Percentiles rank a stretch among this genome's conserved stretches.
phyloP scores from a whole-genome alignment of 306 rosid species.

The Cercis canadensis region DNA sequence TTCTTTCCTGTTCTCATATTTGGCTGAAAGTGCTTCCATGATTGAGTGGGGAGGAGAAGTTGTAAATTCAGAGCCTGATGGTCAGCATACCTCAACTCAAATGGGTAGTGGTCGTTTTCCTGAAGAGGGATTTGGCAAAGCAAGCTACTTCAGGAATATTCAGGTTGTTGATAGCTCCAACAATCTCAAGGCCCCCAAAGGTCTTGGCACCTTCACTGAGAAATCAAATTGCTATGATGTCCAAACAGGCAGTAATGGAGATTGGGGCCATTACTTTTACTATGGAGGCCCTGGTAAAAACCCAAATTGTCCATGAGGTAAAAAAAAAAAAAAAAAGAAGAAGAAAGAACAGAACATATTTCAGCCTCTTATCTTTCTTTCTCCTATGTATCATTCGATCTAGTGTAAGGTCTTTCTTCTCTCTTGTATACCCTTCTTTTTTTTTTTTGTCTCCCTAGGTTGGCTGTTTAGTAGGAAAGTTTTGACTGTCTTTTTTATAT shows the following conservation, averaged over 20 bases:
- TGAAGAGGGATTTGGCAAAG: slow-evolving; percentile 88
- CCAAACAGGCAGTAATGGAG: slow-evolving; percentile 89
- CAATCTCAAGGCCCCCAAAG: slow-evolving; percentile 90
- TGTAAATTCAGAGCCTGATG: slow-evolving; percentile 80
- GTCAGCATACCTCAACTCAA: slow-evolving; percentile 90
- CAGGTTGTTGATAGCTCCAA: slow-evolving; percentile 93
- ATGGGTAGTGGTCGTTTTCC: slow-evolving; percentile 98
- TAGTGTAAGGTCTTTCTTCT: slow-evolving; percentile 44
- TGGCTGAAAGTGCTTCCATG: slow-evolving; percentile 97
- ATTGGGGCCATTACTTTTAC: slow-evolving; percentile 98
- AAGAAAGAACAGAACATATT: background rate
- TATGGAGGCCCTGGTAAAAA: slow-evolving; percentile 99
- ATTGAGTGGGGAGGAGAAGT: slow-evolving; percentile 99
- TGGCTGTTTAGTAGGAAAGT: slow-evolving; percentile 78
- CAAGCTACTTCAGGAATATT: slow-evolving; percentile 92
- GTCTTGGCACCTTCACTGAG: slow-evolving; percentile 87
- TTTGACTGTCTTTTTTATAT: slow-evolving; percentile 61
- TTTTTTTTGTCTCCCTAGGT: slow-evolving; percentile 19
- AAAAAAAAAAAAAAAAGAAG: background rate
- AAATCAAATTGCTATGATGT: slow-evolving; percentile 94
- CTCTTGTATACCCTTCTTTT: slow-evolving; percentile 47
- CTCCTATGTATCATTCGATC: slow-evolving; percentile 61
- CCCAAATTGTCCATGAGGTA: slow-evolving; percentile 66
- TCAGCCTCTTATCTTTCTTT: slow-evolving; percentile 6
- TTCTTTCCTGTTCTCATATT: slow-evolving; percentile 86